phyloP scores from a whole-genome alignment of 306 rosid genomes.

The Geum urbanum region DNA sequence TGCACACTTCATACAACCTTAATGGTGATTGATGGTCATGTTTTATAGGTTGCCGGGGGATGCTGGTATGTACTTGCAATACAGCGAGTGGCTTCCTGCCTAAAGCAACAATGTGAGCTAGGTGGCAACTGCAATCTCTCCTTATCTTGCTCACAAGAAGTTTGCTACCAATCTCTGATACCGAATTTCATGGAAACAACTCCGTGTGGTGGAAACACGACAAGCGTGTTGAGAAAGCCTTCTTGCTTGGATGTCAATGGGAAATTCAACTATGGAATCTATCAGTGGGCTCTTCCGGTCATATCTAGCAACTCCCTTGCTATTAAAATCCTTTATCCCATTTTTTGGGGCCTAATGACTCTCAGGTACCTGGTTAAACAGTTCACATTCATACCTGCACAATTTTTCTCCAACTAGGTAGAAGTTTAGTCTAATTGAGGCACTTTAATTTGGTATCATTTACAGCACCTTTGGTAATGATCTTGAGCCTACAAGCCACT shows the following conservation, averaged over 20 bases:
- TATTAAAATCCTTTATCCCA: constrained; percentile 93
- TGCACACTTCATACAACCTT: background rate
- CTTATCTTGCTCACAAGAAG: constrained; percentile 71
- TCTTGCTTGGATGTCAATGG: constrained; percentile 71
- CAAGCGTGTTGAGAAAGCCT: constrained; percentile 42
- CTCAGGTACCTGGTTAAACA: constrained; percentile 56
- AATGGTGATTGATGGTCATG: background rate
- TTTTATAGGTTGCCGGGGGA: constrained; percentile 87
- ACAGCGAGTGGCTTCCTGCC: constrained; percentile 89
- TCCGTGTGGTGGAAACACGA: constrained; percentile 60
- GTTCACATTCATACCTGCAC: background rate
- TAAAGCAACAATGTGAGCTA: constrained; percentile 66
- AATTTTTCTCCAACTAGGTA: background rate
- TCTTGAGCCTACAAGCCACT: constrained; percentile 94
- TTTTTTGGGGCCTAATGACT: constrained; percentile 97
- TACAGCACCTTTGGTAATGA: constrained; percentile 96
- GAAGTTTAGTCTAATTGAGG: background rate
- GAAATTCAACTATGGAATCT: constrained; percentile 81
- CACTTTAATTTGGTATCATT: constrained; percentile 9
- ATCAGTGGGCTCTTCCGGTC: constrained; percentile 97
- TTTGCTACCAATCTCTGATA: constrained; percentile 57
- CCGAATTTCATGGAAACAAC: constrained; percentile 23
- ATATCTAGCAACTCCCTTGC: constrained; percentile 83
- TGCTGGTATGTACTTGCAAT: constrained; percentile 99
- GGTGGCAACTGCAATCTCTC: constrained; percentile 56